Evolutionary conservation across 1,284 basidiomycete species (phyloP), one percentile per base, ranked within the genome.

Genomic region (Irpex sp.): DNA sequence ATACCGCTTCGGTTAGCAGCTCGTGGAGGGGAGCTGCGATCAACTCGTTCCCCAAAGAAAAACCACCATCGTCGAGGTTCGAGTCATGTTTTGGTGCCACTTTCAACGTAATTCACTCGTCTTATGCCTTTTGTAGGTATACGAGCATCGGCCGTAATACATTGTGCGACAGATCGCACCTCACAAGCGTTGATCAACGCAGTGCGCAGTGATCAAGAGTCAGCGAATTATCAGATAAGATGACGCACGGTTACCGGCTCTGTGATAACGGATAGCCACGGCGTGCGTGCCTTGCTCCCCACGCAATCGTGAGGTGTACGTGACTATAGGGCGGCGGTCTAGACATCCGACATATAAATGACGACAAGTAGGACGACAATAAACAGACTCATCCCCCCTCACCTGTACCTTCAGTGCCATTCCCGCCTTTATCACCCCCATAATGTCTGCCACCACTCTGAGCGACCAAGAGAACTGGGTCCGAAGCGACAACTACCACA

Each of bases 401-500:
- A n/a, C 51, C 15, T n/a, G 26, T 11, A 19, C 51, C 9, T 19
- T 52, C 51, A 19, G 31, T 17, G 34, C 11, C 9, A 31, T 31
- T 11, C 54, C 8, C 15, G 13, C 6, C 31, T 13, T 13, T 37
- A 8, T 9, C 54, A 56, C 8, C 54, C 31, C 26, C 54, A 56
- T n/a, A 11, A 56, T 56, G 54, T 37, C 54, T 56, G 15, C 54
- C 13, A 17, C 21, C 31, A 21, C 31, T 34, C 31, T 36, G 21
- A 36, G 17, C 11, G 21, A 31, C n/a, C 13, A 63, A 11, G 75
- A 76, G 31, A 78, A 80, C 59, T 88, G 85, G 85, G 68, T 73
- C 8, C 79, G 81, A 64, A 81, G 81, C 2, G 85, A 86, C 69
- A 63, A 69, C 40, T 88, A 85, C 72, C 85, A 86, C 72, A 85